Percentiles rank a stretch among this genome's conserved stretches.
phyloP scores from a whole-genome alignment of 2,329 filamentous ascomycete species.

The Botrytis paeoniae region DNA sequence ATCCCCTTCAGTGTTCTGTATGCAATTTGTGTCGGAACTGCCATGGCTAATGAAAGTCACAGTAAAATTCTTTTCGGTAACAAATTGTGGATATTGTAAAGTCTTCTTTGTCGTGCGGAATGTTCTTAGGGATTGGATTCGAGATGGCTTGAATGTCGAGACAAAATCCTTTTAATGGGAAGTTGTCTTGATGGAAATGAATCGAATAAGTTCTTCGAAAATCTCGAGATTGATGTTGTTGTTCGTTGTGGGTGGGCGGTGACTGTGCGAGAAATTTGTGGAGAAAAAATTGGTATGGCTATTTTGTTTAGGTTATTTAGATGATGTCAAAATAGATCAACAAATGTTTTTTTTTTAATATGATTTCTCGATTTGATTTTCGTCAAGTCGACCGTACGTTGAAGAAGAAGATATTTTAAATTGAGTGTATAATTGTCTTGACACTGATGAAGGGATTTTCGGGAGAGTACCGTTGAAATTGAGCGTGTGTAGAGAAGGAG shows the following conservation, averaged over 20 bases:
- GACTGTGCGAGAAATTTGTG: constrained; percentile 18
- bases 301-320: neutral
- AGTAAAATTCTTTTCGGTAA: constrained; percentile 30
- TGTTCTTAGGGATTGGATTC: constrained; percentile 21
- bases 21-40: constrained; percentile 88
- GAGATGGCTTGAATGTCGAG: constrained; percentile 14
- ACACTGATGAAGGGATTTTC: constrained; percentile 25
- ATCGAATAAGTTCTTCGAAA: constrained; percentile 15
- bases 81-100: constrained; percentile 27
- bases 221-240: constrained; percentile 11
- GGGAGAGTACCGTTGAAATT: constrained; percentile 26
- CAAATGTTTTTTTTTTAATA: neutral
- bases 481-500: constrained; percentile 22
- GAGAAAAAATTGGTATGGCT: constrained; percentile 1
- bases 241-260: constrained; percentile 12
- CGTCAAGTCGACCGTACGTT: constrained; percentile 13
- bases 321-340: neutral
- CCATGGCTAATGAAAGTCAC: constrained; percentile 95
- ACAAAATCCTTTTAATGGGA: constrained; percentile 7
- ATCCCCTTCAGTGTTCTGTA: constrained; percentile 97
- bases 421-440: constrained; percentile 22
- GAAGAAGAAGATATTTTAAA: constrained; percentile 20
- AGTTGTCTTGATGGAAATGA: constrained; percentile 14
- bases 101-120: constrained; percentile 27
- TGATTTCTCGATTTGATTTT: neutral